Evolutionary conservation across 257 asterid species (phyloP), one percentile per base, ranked within the genome.

Genomic region (Scutellaria barbata): DNA sequence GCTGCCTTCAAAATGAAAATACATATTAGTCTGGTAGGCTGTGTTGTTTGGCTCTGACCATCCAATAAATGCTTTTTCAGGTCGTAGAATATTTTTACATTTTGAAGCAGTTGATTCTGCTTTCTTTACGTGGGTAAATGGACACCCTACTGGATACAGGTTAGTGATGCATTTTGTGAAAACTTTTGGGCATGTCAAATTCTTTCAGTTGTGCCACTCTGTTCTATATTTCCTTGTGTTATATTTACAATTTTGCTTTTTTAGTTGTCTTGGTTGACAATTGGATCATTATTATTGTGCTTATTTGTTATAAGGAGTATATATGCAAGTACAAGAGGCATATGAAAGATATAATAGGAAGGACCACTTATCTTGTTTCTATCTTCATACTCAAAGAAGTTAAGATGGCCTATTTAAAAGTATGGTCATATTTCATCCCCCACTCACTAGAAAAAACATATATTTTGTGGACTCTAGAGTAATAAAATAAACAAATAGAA

Each of bases 51-150:
- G 77, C 22, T 63, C 25, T 56, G 40, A 73, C 69, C 66, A 58
- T 73, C 76, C 40, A 43, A 52, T 22, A 66, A 66, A 76, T 66
- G 70, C 63, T 76, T 57, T 77, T 73, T 77, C 96, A 94, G 99
- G 95, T 52, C 95, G 96, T 66, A 88, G 96, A 86, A 85, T 91
- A 75, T 85, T 94, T 51, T 80, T 94, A 63, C 96, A 94, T 81
- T 89, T 94, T 84, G 99, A 94, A 91, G 99, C 90, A 61, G 99
- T 91, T 76, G 99, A 94, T 83, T 94, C 99, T 48, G 97, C 98
- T 53, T 91, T 86, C 87, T 86, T 85, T 71, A 90, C 94, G 22
- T 94, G 98, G 99, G 91, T 94, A 61, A 94, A 94, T 72, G 99
- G 98, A 55, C 87, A 81, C 60, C 95, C 88, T 25, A 77, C 88